Percentiles rank a stretch among this genome's conserved stretches.
Evolutionary conservation across 768 basidiomycete species (phyloP).

Genomic region (Gelatoporia subvermispora): DNA sequence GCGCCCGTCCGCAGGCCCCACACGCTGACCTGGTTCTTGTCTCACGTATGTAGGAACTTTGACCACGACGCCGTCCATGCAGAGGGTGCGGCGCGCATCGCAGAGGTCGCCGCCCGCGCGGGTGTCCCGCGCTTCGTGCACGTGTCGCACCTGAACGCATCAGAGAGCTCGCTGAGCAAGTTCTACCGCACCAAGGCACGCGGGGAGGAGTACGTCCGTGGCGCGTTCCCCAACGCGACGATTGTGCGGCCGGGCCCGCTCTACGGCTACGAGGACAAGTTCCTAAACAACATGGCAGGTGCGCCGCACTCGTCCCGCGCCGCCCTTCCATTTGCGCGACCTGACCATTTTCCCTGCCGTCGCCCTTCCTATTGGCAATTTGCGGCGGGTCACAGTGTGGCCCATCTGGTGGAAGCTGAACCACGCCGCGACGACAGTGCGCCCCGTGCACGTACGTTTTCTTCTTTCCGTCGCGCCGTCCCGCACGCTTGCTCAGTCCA

Average conservation of each 20-base stretch:
- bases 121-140: slow-evolving; percentile 88
- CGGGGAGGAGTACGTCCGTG: slow-evolving; percentile 83
- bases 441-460: slow-evolving; percentile 65
- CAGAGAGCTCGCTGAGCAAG: slow-evolving; percentile 65
- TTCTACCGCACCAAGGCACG: slow-evolving; percentile 89
- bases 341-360: slow-evolving; percentile 4
- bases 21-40: neutral
- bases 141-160: slow-evolving; percentile 92
- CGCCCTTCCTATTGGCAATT: neutral
- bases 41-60: slow-evolving; percentile 67
- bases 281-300: slow-evolving; percentile 91
- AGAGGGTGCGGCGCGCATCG: slow-evolving; percentile 79
- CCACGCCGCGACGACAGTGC: slow-evolving; percentile 76
- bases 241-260: slow-evolving; percentile 82
- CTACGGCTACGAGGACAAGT: slow-evolving; percentile 94
- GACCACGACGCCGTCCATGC: slow-evolving; percentile 77
- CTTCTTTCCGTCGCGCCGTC: neutral
- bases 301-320: slow-evolving; percentile 29
- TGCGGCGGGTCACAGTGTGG: slow-evolving; percentile 50
- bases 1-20: slow-evolving; percentile 5
- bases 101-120: slow-evolving; percentile 67
- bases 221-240: slow-evolving; percentile 79
- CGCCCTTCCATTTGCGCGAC: slow-evolving; percentile 2
- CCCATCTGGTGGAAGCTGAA: slow-evolving; percentile 95
- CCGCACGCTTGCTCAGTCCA: slow-evolving; percentile 7